A percentile compares a stretch with the other conserved stretches of the same genome.
These are phyloP conservation scores for Fusarium miscanthi DNA, from an alignment of 2,329 filamentous ascomycete species.

Conservation along the genomic window DNA sequence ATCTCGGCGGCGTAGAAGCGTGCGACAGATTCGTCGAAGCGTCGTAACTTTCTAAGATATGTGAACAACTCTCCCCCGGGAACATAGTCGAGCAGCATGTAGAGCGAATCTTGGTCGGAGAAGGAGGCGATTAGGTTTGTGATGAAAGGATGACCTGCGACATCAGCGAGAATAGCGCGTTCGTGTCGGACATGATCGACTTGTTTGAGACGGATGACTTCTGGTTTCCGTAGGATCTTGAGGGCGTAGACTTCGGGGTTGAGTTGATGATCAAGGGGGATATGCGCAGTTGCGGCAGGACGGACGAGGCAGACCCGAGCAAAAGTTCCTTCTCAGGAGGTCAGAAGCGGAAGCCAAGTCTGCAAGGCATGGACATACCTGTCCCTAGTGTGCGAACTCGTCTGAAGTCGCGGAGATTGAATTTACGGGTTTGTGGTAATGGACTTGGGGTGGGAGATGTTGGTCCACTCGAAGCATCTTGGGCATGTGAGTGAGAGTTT, in stretches of 20 bases:
- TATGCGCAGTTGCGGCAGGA: slow-evolving; percentile 65
- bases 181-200: slow-evolving; percentile 89
- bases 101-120: slow-evolving; percentile 80
- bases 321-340: slow-evolving; percentile 69
- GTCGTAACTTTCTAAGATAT: slow-evolving; percentile 79
- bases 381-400: slow-evolving; percentile 82
- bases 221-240: slow-evolving; percentile 79
- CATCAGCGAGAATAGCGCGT: slow-evolving; percentile 79
- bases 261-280: slow-evolving; percentile 49
- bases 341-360: slow-evolving; percentile 2
- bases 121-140: slow-evolving; percentile 83
- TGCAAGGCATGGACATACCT: slow-evolving; percentile 58
- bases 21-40: slow-evolving; percentile 81
- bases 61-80: slow-evolving; percentile 88
- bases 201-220: slow-evolving; percentile 85
- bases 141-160: slow-evolving; percentile 86
- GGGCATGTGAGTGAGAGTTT: slow-evolving; percentile 31
- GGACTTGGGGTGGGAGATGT: slow-evolving; percentile 32
- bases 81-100: slow-evolving; percentile 86
- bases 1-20: slow-evolving; percentile 89
- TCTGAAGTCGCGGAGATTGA: slow-evolving; percentile 68
- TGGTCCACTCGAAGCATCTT: slow-evolving; percentile 24
- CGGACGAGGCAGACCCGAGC: slow-evolving; percentile 83
- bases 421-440: slow-evolving; percentile 45
- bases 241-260: slow-evolving; percentile 75